A percentile compares a stretch with the other conserved stretches of the same genome.
Evolutionary conservation across 768 basidiomycete genomes (phyloP).

Genomic region (Lactarius vividus): DNA sequence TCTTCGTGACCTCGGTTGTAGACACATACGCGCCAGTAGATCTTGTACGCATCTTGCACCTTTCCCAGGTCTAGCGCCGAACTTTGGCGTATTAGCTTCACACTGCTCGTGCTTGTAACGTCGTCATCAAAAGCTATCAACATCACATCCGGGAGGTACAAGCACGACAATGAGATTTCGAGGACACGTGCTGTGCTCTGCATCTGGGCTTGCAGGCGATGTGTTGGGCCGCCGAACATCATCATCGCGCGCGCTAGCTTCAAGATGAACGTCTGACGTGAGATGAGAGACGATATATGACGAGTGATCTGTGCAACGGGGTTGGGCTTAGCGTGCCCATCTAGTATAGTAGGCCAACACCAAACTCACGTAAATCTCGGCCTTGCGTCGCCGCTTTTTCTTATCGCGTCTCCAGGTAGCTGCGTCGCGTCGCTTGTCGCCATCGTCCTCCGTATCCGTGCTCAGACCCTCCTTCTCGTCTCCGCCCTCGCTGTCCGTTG

Average conservation of each 20-base stretch:
- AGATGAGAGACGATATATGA: conserved; percentile 78
- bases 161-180: conserved; percentile 69
- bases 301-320: conserved; percentile 59
- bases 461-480: conserved; percentile 31
- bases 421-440: conserved; percentile 28
- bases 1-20: neutral
- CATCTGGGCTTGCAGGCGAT: conserved; percentile 80
- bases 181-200: conserved; percentile 75
- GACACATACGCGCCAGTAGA: conserved; percentile 68
- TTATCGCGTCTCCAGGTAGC: conserved; percentile 40
- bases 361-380: conserved; percentile 67
- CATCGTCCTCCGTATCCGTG: conserved; percentile 26
- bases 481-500: conserved; percentile 33
- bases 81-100: conserved; percentile 74
- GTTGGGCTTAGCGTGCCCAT: neutral
- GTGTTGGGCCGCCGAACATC: conserved; percentile 84
- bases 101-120: conserved; percentile 74
- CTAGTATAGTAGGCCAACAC: neutral
- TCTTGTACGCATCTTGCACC: conserved; percentile 60
- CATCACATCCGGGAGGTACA: conserved; percentile 74
- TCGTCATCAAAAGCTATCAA: conserved; percentile 81
- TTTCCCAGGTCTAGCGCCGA: conserved; percentile 76
- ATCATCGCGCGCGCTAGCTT: conserved; percentile 84
- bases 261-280: conserved; percentile 80
- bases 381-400: conserved; percentile 48